These are phyloP conservation scores for Xerocomus potaroensis DNA, from an alignment of 768 basidiomycete species.

Conservation along the genomic window DNA sequence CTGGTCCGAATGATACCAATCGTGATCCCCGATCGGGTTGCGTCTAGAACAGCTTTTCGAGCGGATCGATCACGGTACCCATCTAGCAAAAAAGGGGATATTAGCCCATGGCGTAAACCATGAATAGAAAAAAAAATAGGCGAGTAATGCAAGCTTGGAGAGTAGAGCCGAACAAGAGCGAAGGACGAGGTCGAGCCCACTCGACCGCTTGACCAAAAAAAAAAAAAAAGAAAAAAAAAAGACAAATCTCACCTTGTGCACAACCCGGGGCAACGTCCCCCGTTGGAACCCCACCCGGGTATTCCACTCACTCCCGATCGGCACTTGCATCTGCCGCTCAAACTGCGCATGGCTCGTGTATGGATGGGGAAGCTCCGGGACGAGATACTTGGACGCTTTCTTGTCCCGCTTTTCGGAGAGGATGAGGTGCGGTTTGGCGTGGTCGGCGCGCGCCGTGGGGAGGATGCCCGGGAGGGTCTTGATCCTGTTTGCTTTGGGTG, in stretches of 20 bases:
- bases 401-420: conserved; percentile 95
- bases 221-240: background rate
- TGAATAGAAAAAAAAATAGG: background rate
- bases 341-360: conserved; percentile 93
- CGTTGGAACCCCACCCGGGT: conserved; percentile 80
- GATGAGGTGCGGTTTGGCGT: conserved; percentile 82
- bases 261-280: conserved; percentile 78
- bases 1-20: too few relatives aligned
- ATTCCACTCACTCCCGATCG: conserved; percentile 92
- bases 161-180: too few relatives aligned
- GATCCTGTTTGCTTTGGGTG: conserved; percentile 66
- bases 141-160: too few relatives aligned
- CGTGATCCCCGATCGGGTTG: background rate
- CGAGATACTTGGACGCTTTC: conserved; percentile 84
- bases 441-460: conserved; percentile 76
- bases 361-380: conserved; percentile 91
- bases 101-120: background rate
- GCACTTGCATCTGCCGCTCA: conserved; percentile 75
- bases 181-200: too few relatives aligned
- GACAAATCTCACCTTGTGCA: conserved; percentile 80
- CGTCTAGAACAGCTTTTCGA: conserved; percentile 51
- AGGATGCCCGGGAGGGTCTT: conserved; percentile 82
- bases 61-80: conserved; percentile 65
- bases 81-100: conserved; percentile 42
- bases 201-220: background rate